Percentiles rank a stretch among this genome's conserved stretches.
Conservation (phyloP, 306 rosid genomes). For the Chamaecrista fasciculata region DNA sequence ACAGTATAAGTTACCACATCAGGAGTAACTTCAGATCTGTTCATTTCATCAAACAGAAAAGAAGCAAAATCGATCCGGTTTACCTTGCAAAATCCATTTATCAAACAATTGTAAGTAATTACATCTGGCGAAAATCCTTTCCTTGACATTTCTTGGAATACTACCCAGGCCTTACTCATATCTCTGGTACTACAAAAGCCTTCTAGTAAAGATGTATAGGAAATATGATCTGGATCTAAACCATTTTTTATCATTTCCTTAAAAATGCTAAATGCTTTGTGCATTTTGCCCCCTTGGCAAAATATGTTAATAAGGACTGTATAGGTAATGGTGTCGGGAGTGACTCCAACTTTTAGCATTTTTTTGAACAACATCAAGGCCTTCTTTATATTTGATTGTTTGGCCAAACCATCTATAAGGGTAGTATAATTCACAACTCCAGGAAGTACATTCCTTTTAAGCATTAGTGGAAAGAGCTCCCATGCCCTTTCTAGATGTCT, state of each 20-base stretch:
- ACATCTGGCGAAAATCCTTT: constrained; percentile 46
- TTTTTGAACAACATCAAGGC: constrained; percentile 45
- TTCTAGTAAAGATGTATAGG: constrained; percentile 53
- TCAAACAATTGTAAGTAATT: constrained; percentile 56
- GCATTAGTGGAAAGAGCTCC: constrained; percentile 63
- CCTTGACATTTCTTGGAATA: constrained; percentile 48
- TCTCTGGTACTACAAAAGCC: constrained; percentile 47
- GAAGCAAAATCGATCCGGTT: constrained; percentile 46
- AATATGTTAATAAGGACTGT: constrained; percentile 50
- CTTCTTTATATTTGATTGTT: constrained; percentile 36
- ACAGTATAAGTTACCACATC: constrained; percentile 55
- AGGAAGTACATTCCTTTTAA: constrained; percentile 56
- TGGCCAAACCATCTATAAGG: constrained; percentile 56
- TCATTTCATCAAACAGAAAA: constrained; percentile 48
- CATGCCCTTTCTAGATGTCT: constrained; percentile 43
- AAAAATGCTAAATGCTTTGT: constrained; percentile 38
- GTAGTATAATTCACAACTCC: constrained; percentile 49
- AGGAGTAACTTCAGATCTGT: constrained; percentile 35
- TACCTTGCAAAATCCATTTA: constrained; percentile 54
- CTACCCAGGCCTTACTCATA: constrained; percentile 42
- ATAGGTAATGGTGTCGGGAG: constrained; percentile 38
- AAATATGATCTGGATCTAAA: constrained; percentile 45
- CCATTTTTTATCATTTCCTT: constrained; percentile 43
- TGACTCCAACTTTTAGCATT: constrained; percentile 48
- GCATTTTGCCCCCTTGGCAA: constrained; percentile 33